Evolutionary conservation across 495 filamentous ascomycete species (phyloP).

Genomic region (Immersiella caudata): DNA sequence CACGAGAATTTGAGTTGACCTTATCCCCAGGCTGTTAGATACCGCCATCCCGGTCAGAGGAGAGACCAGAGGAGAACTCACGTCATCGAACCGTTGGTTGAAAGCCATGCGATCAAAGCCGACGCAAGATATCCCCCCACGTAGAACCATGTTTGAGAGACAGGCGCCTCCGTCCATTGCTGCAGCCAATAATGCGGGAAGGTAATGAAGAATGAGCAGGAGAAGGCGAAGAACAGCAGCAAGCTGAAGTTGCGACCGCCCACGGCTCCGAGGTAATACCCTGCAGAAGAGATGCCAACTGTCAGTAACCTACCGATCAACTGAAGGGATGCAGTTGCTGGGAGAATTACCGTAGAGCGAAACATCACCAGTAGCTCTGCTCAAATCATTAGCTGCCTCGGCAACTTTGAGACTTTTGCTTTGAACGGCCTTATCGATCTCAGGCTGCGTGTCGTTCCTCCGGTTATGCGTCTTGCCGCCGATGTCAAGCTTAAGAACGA

Average conservation of each 20-base stretch:
- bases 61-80: not conserved
- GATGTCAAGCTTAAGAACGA: slow-evolving; percentile 27
- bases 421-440: slow-evolving; percentile 5
- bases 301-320: not conserved
- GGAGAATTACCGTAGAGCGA: slow-evolving; percentile 31
- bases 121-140: slow-evolving; percentile 36
- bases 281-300: slow-evolving; percentile 23
- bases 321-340: not conserved
- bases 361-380: slow-evolving; percentile 29
- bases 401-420: not conserved
- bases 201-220: slow-evolving; percentile 41
- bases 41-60: too few species aligned
- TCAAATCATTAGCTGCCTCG: slow-evolving; percentile 18
- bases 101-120: slow-evolving; percentile 35
- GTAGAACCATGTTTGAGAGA: slow-evolving; percentile 28
- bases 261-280: slow-evolving; percentile 59
- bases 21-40: not conserved
- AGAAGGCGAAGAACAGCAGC: slow-evolving; percentile 35
- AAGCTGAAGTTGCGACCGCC: slow-evolving; percentile 52
- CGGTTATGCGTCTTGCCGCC: not conserved
- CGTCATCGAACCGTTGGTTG: slow-evolving; percentile 35
- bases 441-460: not conserved
- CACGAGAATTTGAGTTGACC: slow-evolving; percentile 19
- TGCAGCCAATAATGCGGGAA: slow-evolving; percentile 47
- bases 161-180: slow-evolving; percentile 39